Evolutionary conservation across 2,329 filamentous ascomycete species (phyloP).

Genomic region (Ascochyta fabae): DNA sequence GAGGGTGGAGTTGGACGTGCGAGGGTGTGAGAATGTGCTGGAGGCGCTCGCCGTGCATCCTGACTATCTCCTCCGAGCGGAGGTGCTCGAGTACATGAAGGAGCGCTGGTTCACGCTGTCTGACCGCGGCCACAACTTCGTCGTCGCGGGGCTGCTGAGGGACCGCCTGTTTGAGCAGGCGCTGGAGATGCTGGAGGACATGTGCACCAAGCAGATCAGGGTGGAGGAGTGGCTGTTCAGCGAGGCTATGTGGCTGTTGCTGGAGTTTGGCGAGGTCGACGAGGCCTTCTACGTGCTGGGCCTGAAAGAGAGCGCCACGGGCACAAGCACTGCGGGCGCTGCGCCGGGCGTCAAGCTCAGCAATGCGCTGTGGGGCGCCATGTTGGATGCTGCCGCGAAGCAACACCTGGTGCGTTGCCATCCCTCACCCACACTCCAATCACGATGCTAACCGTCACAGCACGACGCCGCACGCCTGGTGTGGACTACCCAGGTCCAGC

Average conservation of each 20-base stretch:
- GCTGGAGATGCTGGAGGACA: conserved; percentile 69
- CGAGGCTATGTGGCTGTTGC: conserved; percentile 76
- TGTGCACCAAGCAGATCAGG: conserved; percentile 63
- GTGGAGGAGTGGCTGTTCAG: conserved; percentile 79
- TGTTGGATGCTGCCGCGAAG: conserved; percentile 77
- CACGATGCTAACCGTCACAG: conserved; percentile 42
- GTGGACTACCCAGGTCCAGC: conserved; percentile 72
- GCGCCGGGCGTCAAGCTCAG: conserved; percentile 50
- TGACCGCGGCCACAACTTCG: conserved; percentile 67
- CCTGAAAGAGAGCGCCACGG: conserved; percentile 48
- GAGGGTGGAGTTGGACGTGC: conserved; percentile 67
- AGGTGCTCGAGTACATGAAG: conserved; percentile 76
- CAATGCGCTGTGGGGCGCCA: conserved; percentile 68
- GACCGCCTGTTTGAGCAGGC: conserved; percentile 86
- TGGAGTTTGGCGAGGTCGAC: conserved; percentile 74
- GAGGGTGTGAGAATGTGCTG: conserved; percentile 74
- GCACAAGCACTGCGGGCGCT: conserved; percentile 12
- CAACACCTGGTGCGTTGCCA: conserved; percentile 59
- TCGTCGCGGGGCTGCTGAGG: conserved; percentile 76
- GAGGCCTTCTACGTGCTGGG: conserved; percentile 73
- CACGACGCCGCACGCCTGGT: conserved; percentile 70
- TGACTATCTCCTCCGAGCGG: conserved; percentile 76
- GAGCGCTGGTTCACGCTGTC: conserved; percentile 72
- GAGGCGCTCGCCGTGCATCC: conserved; percentile 81
- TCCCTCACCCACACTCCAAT: neutral